Conservation (phyloP, 345 rosid genomes). For the Sisymbrium irio region DNA sequence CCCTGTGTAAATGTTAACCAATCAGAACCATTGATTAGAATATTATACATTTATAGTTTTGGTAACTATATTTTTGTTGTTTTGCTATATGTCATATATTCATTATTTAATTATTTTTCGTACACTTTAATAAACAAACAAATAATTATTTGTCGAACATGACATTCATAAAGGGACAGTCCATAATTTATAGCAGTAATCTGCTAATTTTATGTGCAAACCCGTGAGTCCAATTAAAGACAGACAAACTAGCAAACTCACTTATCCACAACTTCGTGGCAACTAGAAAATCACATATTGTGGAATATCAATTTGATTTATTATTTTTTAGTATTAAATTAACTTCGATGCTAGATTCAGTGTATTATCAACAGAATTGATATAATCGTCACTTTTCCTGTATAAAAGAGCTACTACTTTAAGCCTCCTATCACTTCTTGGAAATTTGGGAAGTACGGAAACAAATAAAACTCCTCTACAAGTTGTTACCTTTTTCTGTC, state of each 20-base stretch:
- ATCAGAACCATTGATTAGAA: too few species aligned
- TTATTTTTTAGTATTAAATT: neutral
- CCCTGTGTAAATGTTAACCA: too few species aligned
- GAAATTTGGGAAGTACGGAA: neutral
- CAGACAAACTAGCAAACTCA: constrained; percentile 9
- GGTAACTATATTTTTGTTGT: too few species aligned
- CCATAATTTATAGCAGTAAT: too few species aligned
- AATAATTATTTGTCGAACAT: too few species aligned
- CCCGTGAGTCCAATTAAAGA: neutral
- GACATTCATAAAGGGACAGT: too few species aligned
- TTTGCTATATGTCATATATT: too few species aligned
- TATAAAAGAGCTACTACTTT: constrained; percentile 10
- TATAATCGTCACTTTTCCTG: neutral
- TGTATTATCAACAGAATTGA: neutral
- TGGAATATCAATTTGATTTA: neutral
- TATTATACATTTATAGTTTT: too few species aligned
- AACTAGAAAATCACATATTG: neutral
- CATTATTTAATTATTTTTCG: too few species aligned
- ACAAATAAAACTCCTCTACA: constrained; percentile 2
- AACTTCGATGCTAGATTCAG: neutral
- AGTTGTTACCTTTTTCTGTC: constrained; percentile 16
- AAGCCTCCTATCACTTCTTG: constrained; percentile 13
- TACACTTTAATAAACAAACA: too few species aligned
- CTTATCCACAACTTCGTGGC: neutral
- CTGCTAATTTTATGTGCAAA: too few species aligned